A percentile compares a stretch with the other conserved stretches of the same genome.
These are phyloP conservation scores for Passalora sequoiae DNA, from an alignment of 2,329 filamentous ascomycete species.

Conservation along the genomic window DNA sequence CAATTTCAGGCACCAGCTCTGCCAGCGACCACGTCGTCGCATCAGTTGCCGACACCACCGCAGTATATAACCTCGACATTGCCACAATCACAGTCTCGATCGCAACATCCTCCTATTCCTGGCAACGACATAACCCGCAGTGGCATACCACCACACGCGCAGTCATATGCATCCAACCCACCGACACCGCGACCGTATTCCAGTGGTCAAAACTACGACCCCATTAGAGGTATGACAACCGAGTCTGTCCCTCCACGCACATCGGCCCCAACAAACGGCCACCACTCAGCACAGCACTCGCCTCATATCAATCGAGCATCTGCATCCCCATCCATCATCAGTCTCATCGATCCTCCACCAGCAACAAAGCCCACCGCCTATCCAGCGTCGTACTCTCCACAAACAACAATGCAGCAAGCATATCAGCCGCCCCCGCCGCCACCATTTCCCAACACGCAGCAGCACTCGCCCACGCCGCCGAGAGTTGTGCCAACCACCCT, in stretches of 20 bases:
- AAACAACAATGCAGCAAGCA: constrained; percentile 21
- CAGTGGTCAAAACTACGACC: constrained; percentile 82
- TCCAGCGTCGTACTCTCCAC: constrained; percentile 25
- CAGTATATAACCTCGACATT: constrained; percentile 21
- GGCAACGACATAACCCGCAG: constrained; percentile 18
- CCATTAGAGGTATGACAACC: constrained; percentile 67
- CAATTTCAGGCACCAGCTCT: constrained; percentile 23
- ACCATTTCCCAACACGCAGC: constrained; percentile 17
- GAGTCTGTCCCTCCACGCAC: constrained; percentile 25
- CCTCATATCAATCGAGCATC: constrained; percentile 64
- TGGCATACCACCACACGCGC: constrained; percentile 38
- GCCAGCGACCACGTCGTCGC: constrained; percentile 18
- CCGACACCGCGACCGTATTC: constrained; percentile 47
- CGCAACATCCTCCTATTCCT: constrained; percentile 17
- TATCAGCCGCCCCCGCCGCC: constrained; percentile 13
- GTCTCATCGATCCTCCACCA: constrained; percentile 69
- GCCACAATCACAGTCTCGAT: constrained; percentile 23
- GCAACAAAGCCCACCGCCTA: constrained; percentile 35
- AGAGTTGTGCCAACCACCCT: constrained; percentile 10
- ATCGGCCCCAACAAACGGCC: constrained; percentile 19
- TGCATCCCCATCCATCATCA: constrained; percentile 85
- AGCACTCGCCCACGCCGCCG: constrained; percentile 21
- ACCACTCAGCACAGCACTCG: constrained; percentile 35
- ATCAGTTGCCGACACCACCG: constrained; percentile 11
- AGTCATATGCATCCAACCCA: constrained; percentile 35